Percentiles rank a stretch among this genome's conserved stretches.
phyloP scores from a whole-genome alignment of 2,329 filamentous ascomycete species.

The Bipolaris cookei region DNA sequence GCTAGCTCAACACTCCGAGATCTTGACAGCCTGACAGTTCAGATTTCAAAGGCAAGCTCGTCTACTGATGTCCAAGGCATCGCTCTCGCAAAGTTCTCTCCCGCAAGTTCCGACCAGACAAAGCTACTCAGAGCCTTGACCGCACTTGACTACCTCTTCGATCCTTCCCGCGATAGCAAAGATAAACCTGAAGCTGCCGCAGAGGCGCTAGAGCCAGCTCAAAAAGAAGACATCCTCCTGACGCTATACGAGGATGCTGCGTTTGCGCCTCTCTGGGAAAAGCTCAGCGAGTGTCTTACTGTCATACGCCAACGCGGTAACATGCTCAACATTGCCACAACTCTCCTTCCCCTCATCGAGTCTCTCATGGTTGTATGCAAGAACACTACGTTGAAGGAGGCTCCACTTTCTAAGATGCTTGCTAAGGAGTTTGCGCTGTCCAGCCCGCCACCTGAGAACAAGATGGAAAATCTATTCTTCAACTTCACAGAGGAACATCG shows the following conservation, averaged over 20 bases:
- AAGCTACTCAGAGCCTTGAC: conserved; percentile 92
- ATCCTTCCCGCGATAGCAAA: conserved; percentile 71
- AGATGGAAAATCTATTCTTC: conserved; percentile 92
- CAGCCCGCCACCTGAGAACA: conserved; percentile 78
- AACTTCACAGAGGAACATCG: conserved; percentile 97
- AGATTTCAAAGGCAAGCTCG: conserved; percentile 84
- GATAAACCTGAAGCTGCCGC: conserved; percentile 51
- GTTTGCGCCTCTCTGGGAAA: conserved; percentile 90
- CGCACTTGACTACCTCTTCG: conserved; percentile 94
- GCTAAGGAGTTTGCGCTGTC: conserved; percentile 73
- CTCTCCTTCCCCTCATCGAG: conserved; percentile 91
- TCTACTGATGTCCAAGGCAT: conserved; percentile 96
- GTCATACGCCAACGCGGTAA: conserved; percentile 91
- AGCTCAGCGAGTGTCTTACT: conserved; percentile 84
- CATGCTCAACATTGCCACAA: conserved; percentile 96
- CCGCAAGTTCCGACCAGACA: conserved; percentile 93
- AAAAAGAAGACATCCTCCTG: conserved; percentile 82
- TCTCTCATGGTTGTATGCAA: conserved; percentile 99
- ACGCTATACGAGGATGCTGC: conserved; percentile 89
- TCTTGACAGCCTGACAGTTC: conserved; percentile 80
- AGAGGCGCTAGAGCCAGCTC: conserved; percentile 65
- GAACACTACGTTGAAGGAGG: conserved; percentile 83
- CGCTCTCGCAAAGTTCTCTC: conserved; percentile 92
- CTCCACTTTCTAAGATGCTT: conserved; percentile 53
- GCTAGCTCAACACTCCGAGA: conserved; percentile 86